These are phyloP conservation scores for Boletus tylopilopsis DNA, from an alignment of 768 basidiomycete genomes.

Conservation along the genomic window DNA sequence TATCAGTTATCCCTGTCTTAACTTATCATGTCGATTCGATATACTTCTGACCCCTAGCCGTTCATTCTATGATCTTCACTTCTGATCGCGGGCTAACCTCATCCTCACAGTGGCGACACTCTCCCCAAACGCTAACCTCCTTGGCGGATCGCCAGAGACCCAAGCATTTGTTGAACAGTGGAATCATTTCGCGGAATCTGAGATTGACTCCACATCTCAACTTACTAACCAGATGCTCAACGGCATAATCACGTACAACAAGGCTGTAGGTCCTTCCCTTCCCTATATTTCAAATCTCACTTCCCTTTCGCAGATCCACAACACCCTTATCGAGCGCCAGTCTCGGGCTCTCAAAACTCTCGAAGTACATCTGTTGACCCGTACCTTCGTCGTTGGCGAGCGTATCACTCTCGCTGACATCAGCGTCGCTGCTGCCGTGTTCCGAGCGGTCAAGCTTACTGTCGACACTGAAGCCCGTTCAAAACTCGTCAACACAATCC, in stretches of 20 bases:
- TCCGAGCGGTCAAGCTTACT: conserved; percentile 48
- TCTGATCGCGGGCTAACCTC: conserved; percentile 14
- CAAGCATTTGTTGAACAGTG: conserved; percentile 83
- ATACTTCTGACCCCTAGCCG: conserved; percentile 6
- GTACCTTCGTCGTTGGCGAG: conserved; percentile 91
- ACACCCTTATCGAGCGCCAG: conserved; percentile 47
- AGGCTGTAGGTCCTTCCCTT: conserved; percentile 54
- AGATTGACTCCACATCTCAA: conserved; percentile 43
- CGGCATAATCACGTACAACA: conserved; percentile 70
- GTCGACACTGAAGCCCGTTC: conserved; percentile 66
- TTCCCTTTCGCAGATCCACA: conserved; percentile 51
- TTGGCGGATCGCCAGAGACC: conserved; percentile 63
- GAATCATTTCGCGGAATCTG: conserved; percentile 68
- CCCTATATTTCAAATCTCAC: not conserved
- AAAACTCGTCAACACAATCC: conserved; percentile 72
- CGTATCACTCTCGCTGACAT: conserved; percentile 94
- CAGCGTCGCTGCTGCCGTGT: conserved; percentile 56
- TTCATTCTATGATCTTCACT: not conserved
- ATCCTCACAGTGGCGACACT: conserved; percentile 61
- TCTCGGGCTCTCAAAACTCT: conserved; percentile 59
- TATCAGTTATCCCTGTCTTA: conserved; percentile 77
- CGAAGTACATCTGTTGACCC: conserved; percentile 66
- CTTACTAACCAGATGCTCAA: conserved; percentile 42
- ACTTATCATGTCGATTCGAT: conserved; percentile 49
- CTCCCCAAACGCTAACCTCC: conserved; percentile 74